A percentile compares a stretch with the other conserved stretches of the same genome.
These are phyloP conservation scores for Senecio squalidus DNA, from an alignment of 140 eudicot genomes.

Conservation along the genomic window DNA sequence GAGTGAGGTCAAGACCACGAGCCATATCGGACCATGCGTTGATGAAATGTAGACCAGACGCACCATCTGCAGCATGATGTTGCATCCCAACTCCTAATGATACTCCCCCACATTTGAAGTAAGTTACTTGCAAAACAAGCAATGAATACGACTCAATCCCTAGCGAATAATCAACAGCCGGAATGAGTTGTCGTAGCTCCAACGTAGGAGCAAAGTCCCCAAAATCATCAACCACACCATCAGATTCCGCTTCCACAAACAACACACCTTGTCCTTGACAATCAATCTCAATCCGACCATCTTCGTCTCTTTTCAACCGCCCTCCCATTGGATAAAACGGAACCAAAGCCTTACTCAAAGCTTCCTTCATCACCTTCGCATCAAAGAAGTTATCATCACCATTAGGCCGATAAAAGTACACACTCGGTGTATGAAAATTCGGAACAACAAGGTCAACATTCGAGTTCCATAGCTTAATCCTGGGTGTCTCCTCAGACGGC, in stretches of 20 bases:
- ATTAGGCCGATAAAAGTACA: slow-evolving; percentile 56
- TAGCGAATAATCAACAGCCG: slow-evolving; percentile 59
- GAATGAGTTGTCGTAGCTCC: slow-evolving; percentile 60
- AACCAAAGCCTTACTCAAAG: slow-evolving; percentile 58
- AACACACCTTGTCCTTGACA: slow-evolving; percentile 82
- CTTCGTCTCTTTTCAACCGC: slow-evolving; percentile 55
- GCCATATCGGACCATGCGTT: slow-evolving; percentile 81
- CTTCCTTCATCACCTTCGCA: slow-evolving; percentile 41
- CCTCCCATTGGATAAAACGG: slow-evolving; percentile 87
- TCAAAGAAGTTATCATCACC: slow-evolving; percentile 43
- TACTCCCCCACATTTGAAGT: slow-evolving; percentile 77
- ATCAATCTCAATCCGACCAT: slow-evolving; percentile 73
- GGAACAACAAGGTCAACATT: slow-evolving; percentile 70
- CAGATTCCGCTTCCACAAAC: slow-evolving; percentile 70
- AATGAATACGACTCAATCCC: slow-evolving; percentile 52
- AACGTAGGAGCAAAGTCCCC: slow-evolving; percentile 76
- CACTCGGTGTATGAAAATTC: slow-evolving; percentile 59
- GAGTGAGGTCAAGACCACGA: slow-evolving; percentile 57
- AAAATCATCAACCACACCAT: slow-evolving; percentile 50
- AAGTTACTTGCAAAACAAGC: slow-evolving; percentile 55
- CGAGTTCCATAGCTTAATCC: slow-evolving; percentile 61
- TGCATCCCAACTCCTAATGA: slow-evolving; percentile 82
- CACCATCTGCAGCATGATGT: slow-evolving; percentile 88
- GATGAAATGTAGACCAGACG: slow-evolving; percentile 66
- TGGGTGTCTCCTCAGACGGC: slow-evolving; percentile 66